These are phyloP conservation scores for Hura crepitans DNA, from an alignment of 441 rosid genomes.

Conservation along the genomic window DNA sequence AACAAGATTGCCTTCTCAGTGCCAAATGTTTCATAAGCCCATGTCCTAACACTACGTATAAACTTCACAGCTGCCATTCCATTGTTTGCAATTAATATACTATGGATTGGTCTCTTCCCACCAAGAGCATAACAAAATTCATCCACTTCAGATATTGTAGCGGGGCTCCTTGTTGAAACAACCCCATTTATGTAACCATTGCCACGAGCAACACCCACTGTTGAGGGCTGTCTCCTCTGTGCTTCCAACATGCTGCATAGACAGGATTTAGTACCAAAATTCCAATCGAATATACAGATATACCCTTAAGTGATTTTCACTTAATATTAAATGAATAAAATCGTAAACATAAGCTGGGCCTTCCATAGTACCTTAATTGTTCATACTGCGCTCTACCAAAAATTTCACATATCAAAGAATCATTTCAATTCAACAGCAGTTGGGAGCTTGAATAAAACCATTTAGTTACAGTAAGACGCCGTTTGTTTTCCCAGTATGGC, in stretches of 20 bases:
- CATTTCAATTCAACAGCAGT: conserved; percentile 9
- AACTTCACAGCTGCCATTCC: conserved; percentile 99
- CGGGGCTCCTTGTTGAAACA: conserved; percentile 56
- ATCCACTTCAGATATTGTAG: conserved; percentile 58
- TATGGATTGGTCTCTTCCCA: conserved; percentile 82
- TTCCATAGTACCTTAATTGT: neutral
- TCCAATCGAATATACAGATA: neutral
- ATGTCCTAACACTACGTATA: conserved; percentile 88
- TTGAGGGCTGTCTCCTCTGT: conserved; percentile 38
- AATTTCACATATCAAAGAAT: conserved; percentile 11
- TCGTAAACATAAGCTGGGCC: neutral
- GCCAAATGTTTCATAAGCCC: conserved; percentile 99
- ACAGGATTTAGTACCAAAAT: conserved; percentile 19
- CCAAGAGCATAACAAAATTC: conserved; percentile 82
- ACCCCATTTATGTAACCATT: conserved; percentile 57
- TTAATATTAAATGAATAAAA: neutral
- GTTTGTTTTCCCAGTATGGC: conserved; percentile 14
- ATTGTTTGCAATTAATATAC: conserved; percentile 92
- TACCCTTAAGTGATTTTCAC: neutral
- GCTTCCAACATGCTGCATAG: conserved; percentile 63
- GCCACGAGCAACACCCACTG: conserved; percentile 41
- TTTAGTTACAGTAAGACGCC: conserved; percentile 10
- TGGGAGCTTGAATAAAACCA: conserved; percentile 12
- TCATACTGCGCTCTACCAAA: conserved; percentile 10
- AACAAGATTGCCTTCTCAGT: conserved; percentile 87